Conservation (phyloP, 2,329 filamentous ascomycete genomes). For the Epichloe bromicola region DNA sequence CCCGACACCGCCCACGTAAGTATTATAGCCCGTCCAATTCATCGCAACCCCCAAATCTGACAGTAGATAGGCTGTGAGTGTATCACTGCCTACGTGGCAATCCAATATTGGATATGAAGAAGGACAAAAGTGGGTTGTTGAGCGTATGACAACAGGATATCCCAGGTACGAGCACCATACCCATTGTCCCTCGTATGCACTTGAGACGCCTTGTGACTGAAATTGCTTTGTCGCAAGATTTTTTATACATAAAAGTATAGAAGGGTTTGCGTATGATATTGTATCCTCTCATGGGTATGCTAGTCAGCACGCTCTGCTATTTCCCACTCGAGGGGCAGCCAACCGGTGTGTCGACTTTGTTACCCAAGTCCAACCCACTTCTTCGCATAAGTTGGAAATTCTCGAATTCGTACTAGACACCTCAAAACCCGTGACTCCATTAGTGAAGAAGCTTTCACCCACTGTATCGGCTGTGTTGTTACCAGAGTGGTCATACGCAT, state of each 20-base stretch:
- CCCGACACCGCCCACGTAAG: slow-evolving; percentile 69
- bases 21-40: slow-evolving; percentile 8
- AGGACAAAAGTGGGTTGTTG: slow-evolving; percentile 74
- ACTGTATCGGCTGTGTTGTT: slow-evolving; percentile 60
- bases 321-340: slow-evolving; percentile 61
- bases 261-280: slow-evolving; percentile 58
- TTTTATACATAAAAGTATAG: slow-evolving; percentile 78
- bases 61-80: slow-evolving; percentile 66
- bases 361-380: slow-evolving; percentile 37
- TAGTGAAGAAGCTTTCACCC: slow-evolving; percentile 42
- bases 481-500: slow-evolving; percentile 48
- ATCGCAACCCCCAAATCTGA: neutral
- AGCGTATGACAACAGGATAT: slow-evolving; percentile 80
- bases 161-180: slow-evolving; percentile 50
- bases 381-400: slow-evolving; percentile 35
- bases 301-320: slow-evolving; percentile 64
- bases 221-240: slow-evolving; percentile 46
- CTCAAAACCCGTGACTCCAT: slow-evolving; percentile 35
- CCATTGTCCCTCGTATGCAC: neutral
- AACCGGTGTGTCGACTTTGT: slow-evolving; percentile 65
- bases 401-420: slow-evolving; percentile 51
- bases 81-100: slow-evolving; percentile 87
- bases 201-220: neutral
- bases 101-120: slow-evolving; percentile 91
- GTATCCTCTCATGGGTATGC: slow-evolving; percentile 47